Conservation (phyloP, 495 filamentous ascomycete species). For the Aspergillus incahuasiensis region DNA sequence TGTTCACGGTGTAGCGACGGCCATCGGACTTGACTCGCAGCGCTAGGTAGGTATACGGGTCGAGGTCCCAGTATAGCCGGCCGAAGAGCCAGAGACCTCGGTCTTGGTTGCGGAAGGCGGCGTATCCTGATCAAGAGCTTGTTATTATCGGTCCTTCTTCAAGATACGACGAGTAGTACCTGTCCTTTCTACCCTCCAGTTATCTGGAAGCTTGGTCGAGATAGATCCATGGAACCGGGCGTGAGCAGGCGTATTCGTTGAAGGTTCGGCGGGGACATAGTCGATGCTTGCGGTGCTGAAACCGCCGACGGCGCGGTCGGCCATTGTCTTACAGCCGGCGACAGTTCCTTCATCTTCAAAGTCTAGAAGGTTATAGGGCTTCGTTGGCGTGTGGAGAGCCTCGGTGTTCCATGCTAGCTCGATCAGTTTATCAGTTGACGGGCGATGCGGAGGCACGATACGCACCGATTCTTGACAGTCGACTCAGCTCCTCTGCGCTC, state of each 20-base stretch:
- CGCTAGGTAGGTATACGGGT: constrained; percentile 81
- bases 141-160: not conserved
- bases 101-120: constrained; percentile 73
- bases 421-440: constrained; percentile 1
- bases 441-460: not conserved
- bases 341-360: constrained; percentile 61
- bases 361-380: constrained; percentile 44
- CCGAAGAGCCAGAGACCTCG: constrained; percentile 67
- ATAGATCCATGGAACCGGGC: constrained; percentile 83
- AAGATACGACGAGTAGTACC: constrained; percentile 34
- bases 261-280: constrained; percentile 49
- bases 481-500: constrained; percentile 61
- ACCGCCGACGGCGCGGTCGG: constrained; percentile 81
- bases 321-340: constrained; percentile 73
- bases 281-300: constrained; percentile 70
- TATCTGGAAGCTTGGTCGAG: constrained; percentile 67
- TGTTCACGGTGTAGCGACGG: constrained; percentile 86
- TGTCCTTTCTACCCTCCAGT: constrained; percentile 53
- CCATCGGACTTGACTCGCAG: constrained; percentile 90
- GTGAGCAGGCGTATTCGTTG: constrained; percentile 48
- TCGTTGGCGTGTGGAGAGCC: constrained; percentile 43
- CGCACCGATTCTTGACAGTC: constrained; percentile 47
- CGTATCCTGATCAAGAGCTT: constrained; percentile 64
- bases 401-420: constrained; percentile 46
- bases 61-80: constrained; percentile 77